Evolutionary conservation across 148 eudicot species (phyloP), one percentile per base, ranked within the genome.

Genomic region (Chenopodium album): DNA sequence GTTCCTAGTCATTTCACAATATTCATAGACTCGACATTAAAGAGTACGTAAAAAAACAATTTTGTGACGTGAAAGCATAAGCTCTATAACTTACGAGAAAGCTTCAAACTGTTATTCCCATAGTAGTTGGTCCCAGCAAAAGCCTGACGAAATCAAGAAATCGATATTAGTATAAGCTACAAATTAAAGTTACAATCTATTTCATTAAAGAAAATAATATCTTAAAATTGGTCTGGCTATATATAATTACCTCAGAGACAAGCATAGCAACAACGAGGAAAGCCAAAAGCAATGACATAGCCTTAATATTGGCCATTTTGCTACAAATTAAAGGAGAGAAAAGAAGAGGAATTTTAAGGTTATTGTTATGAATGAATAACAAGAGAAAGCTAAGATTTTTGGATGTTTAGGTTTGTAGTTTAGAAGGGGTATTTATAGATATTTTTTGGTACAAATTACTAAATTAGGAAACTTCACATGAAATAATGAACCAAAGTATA

Each of bases 221-320:
- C 62, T 13, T 56, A 56, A 56, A 14, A 56, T 56, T 56, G 62
- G 7, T 22, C 62, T 56, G 62, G 22, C 62, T 22, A 56, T 17
- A 14, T 10, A 70, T 19, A 78, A 78, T 54, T 78, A 83, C 86
- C 86, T 79, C 52, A 54, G 86, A 34, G 4, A 83, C 83, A 64
- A 80, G 73, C 80, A 80, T 44, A 37, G 86, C 71, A 63, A 84
- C 32, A 77, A 78, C 71, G 29, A 67, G 71, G 32, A 67, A 26
- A 67, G 71, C 71, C 37, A 67, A 29, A 67, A 67, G 37, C 71
- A 67, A 6, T 28, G 71, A 29, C 4, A 67, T 6, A 67, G 23
- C 26, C 71, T 67, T 67, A 67, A 29, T 12, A 65, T 70, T 70
- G 13, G 80, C 80, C 86, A 84, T 84, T 65, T 22, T 48, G 50